Conservation (phyloP, 2,329 filamentous ascomycete genomes). For the Fusarium buxicola region DNA sequence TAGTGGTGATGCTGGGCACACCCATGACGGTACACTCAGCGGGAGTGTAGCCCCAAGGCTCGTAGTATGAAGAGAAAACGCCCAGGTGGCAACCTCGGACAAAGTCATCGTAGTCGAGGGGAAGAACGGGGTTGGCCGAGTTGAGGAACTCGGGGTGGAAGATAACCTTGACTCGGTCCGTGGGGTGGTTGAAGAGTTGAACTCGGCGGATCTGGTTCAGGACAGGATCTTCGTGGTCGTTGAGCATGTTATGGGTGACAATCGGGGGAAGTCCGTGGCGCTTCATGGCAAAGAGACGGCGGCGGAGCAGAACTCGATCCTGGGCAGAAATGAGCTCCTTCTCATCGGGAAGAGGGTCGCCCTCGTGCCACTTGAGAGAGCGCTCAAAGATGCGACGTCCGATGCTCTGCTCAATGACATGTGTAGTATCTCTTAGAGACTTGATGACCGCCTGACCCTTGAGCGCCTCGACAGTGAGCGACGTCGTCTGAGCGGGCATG, state of each 20-base stretch:
- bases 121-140: slow-evolving; percentile 93
- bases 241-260: slow-evolving; percentile 98
- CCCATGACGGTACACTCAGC: slow-evolving; percentile 99
- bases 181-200: slow-evolving; percentile 95
- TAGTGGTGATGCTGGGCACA: slow-evolving; percentile 97
- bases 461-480: slow-evolving; percentile 92
- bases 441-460: slow-evolving; percentile 99
- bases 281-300: slow-evolving; percentile 97
- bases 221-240: slow-evolving; percentile 92
- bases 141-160: slow-evolving; percentile 99
- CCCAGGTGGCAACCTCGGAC: slow-evolving; percentile 96
- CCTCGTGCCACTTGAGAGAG: slow-evolving; percentile 94
- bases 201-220: slow-evolving; percentile 96
- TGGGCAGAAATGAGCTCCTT: slow-evolving; percentile 94
- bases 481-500: slow-evolving; percentile 97
- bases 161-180: slow-evolving; percentile 95
- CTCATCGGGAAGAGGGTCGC: slow-evolving; percentile 92
- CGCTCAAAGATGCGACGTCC: slow-evolving; percentile 95
- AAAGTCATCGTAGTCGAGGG: slow-evolving; percentile 98
- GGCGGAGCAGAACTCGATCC: slow-evolving; percentile 91
- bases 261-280: slow-evolving; percentile 89
- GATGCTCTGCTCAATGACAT: slow-evolving; percentile 92
- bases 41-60: slow-evolving; percentile 98
- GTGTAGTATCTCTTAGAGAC: slow-evolving; percentile 90
- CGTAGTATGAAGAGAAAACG: slow-evolving; percentile 97